phyloP scores from a whole-genome alignment of 306 rosid species.

The Inga oerstediana region DNA sequence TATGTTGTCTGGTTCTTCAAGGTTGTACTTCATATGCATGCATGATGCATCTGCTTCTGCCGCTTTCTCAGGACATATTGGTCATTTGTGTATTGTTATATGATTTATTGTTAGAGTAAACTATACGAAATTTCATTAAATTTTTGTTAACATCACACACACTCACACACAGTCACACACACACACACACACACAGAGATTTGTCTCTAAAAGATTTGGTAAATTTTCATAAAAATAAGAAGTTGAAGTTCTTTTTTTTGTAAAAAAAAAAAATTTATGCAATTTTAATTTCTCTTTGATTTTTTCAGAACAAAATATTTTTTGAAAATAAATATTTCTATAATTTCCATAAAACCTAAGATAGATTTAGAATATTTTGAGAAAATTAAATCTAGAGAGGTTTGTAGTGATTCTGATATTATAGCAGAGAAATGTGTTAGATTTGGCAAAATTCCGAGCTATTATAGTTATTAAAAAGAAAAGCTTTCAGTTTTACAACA shows the following conservation, averaged over 20 bases:
- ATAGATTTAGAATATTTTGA: not conserved
- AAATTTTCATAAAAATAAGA: not conserved
- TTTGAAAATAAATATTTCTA: not conserved
- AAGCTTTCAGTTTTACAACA: not conserved
- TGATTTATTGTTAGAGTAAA: not conserved
- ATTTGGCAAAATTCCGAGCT: not conserved
- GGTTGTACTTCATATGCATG: conserved; percentile 21
- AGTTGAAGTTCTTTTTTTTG: not conserved
- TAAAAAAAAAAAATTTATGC: not conserved
- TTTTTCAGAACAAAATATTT: not conserved
- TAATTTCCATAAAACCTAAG: not conserved
- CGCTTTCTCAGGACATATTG: not conserved
- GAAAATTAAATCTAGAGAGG: not conserved
- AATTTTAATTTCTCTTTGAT: not conserved
- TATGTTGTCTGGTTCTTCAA: not conserved
- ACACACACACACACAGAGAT: too few species aligned
- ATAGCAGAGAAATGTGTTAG: not conserved
- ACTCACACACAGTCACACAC: not conserved
- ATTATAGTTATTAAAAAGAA: not conserved
- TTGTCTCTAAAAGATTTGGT: not conserved
- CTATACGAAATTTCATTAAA: not conserved
- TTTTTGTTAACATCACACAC: not conserved
- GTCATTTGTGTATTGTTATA: not conserved
- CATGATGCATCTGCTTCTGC: not conserved
- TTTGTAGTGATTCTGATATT: not conserved